phyloP scores from a whole-genome alignment of 441 rosid genomes.

The Aquilaria agallochum region DNA sequence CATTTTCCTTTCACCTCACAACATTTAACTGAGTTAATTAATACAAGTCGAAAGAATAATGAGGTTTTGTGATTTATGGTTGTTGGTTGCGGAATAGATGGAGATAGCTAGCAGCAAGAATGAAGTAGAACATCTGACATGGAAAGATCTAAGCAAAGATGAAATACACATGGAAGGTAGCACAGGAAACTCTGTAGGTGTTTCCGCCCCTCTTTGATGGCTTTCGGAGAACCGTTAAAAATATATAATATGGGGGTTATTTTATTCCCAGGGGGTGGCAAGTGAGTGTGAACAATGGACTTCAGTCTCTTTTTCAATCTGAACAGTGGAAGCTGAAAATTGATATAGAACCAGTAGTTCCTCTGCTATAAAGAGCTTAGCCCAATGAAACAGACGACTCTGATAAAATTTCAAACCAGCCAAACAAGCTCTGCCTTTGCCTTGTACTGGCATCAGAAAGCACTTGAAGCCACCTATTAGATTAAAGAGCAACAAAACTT shows the following conservation, averaged over 20 bases:
- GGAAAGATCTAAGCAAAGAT: conserved; percentile 50
- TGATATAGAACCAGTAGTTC: no score
- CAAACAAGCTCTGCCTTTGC: not conserved
- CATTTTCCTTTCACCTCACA: no score
- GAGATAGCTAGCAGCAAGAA: conserved; percentile 35
- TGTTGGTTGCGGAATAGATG: conserved; percentile 37
- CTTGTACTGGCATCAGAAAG: no score
- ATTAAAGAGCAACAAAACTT: no score
- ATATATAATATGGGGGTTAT: conserved; percentile 34
- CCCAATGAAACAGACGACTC: no score
- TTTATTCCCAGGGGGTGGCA: conserved; percentile 52
- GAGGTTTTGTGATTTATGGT: not conserved
- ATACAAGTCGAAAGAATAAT: not conserved
- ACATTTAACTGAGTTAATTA: no score
- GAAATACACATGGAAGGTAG: conserved; percentile 64
- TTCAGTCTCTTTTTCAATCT: no score
- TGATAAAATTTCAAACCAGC: no score
- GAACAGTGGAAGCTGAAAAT: no score
- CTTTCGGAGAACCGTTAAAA: conserved; percentile 37
- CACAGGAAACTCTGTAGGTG: conserved; percentile 43
- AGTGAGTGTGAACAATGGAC: conserved; percentile 21
- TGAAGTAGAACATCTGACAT: conserved; percentile 29
- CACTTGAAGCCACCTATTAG: no score
- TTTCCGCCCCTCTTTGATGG: conserved; percentile 41
- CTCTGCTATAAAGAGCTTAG: not conserved